phyloP scores from a whole-genome alignment of 495 filamentous ascomycete genomes.

The Oidiodendron maius region DNA sequence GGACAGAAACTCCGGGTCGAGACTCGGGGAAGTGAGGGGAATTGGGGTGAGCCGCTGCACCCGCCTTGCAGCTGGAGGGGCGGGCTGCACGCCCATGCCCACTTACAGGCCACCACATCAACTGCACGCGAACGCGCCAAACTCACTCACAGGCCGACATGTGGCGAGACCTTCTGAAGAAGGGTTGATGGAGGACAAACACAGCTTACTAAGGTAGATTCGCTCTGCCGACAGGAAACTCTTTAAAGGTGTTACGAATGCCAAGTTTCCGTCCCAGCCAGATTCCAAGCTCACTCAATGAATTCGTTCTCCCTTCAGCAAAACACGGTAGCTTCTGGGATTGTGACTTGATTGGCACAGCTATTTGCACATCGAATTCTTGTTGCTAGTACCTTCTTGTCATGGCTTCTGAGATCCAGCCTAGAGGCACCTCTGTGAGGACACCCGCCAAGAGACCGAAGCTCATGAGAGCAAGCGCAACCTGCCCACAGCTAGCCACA shows the following conservation, averaged over 20 bases:
- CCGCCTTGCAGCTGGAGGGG: not conserved
- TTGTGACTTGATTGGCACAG: too few relatives aligned
- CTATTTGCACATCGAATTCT: too few relatives aligned
- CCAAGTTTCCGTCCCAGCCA: too few relatives aligned
- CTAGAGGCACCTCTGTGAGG: constrained; percentile 8
- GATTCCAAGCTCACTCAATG: not conserved
- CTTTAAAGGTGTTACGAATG: too few relatives aligned
- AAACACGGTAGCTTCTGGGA: too few relatives aligned
- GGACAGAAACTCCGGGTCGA: too few relatives aligned
- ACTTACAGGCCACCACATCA: not conserved
- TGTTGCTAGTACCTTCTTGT: not conserved
- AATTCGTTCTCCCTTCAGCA: not conserved
- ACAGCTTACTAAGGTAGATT: too few relatives aligned
- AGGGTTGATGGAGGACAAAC: too few relatives aligned
- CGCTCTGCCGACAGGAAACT: too few relatives aligned
- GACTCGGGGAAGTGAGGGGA: not conserved
- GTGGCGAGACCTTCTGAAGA: constrained; percentile 4
- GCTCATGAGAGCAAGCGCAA: constrained; percentile 43
- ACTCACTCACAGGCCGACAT: constrained; percentile 10
- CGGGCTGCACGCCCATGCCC: not conserved
- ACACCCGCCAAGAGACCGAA: constrained; percentile 30
- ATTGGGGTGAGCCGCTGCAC: not conserved
- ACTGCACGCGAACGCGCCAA: not conserved
- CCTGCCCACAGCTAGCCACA: constrained; percentile 48
- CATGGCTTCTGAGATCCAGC: constrained; percentile 12